Evolutionary conservation across 768 basidiomycete species (phyloP), one percentile per base, ranked within the genome.

Genomic region (Mycena vitilis): DNA sequence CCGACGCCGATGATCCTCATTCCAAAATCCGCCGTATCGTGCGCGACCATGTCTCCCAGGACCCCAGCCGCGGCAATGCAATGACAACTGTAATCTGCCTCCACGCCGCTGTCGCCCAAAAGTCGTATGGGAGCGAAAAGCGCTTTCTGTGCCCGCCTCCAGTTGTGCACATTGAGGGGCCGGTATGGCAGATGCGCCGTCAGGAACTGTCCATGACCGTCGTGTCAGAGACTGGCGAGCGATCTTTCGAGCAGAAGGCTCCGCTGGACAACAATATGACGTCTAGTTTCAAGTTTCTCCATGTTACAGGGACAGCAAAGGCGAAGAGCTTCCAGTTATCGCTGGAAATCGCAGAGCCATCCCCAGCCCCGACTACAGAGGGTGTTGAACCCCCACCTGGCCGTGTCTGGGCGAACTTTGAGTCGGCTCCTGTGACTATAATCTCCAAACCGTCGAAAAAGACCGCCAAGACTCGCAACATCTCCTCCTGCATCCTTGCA

Each of bases 361-460:
- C 90, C 20, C 82, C 85, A 12, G 83, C 85, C 2, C 78, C 87
- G 20, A 73, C 81, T 45, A 78, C 85, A 23, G 85, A 87, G 65
- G 81, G 81, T 62, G 74, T 74, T 40, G 86, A 88, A 45, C 77
- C 82, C 42, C 79, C 82, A 48, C 78, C 80, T 70, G 92, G 91
- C 70, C 91, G 93, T 66, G 79, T 92, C 66, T 97, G 95, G 95
- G 95, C 94, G 11, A 89, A 93, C 38, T 95, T 98, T 82, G 91
- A 95, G 78, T 97, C 95, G 37, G 91, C 93, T 40, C 94, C 95
- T 54, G 92, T 98, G 74, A 91, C 93, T 53, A 95, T 98, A 81
- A 96, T 98, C 75, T 96, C 96, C 75, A 98, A 98, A 79, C 96
- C 96, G 40, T 96, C 95, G 67, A 96, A 96, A 87, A 96, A 96